A percentile compares a stretch with the other conserved stretches of the same genome.
These are phyloP conservation scores for Plasmodium coatneyi DNA, from an alignment of 169 alveolate species.

Conservation along the genomic window DNA sequence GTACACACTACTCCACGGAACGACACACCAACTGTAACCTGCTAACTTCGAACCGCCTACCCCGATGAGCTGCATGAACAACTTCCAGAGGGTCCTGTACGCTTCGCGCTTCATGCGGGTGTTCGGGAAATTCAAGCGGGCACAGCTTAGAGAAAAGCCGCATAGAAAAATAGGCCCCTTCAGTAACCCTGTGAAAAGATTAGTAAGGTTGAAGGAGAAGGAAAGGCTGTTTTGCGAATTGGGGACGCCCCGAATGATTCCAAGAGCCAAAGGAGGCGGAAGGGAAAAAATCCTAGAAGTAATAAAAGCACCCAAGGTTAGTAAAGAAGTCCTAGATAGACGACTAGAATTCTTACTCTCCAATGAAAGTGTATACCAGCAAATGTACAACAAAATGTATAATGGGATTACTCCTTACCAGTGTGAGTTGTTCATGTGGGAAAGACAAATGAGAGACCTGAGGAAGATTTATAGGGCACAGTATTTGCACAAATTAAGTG, in stretches of 20 bases:
- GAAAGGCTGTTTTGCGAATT: constrained; percentile 84
- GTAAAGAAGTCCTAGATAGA: constrained; percentile 82
- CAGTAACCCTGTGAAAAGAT: constrained; percentile 84
- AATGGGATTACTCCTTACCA: constrained; percentile 88
- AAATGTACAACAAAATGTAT: constrained; percentile 83
- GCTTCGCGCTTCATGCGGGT: constrained; percentile 82
- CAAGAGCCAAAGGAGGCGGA: constrained; percentile 78
- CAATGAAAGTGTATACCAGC: constrained; percentile 85
- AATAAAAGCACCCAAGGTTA: constrained; percentile 84
- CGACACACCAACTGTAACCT: background rate
- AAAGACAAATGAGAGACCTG: constrained; percentile 88
- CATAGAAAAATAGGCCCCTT: constrained; percentile 86
- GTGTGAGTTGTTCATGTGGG: constrained; percentile 89
- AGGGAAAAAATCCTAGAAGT: constrained; percentile 75
- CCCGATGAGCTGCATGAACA: constrained; percentile 47
- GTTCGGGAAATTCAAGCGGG: constrained; percentile 85
- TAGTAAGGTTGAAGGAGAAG: constrained; percentile 85
- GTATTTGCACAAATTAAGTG: constrained; percentile 83
- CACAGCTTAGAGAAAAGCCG: constrained; percentile 88
- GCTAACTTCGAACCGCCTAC: background rate
- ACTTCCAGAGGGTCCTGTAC: constrained; percentile 71
- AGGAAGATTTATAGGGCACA: constrained; percentile 88
- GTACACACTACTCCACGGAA: background rate
- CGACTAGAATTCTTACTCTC: constrained; percentile 85
- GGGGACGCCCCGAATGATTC: constrained; percentile 85